Percentiles rank a stretch among this genome's conserved stretches.
Conservation (phyloP, 495 filamentous ascomycete genomes). For the Penicillium maclennaniae region DNA sequence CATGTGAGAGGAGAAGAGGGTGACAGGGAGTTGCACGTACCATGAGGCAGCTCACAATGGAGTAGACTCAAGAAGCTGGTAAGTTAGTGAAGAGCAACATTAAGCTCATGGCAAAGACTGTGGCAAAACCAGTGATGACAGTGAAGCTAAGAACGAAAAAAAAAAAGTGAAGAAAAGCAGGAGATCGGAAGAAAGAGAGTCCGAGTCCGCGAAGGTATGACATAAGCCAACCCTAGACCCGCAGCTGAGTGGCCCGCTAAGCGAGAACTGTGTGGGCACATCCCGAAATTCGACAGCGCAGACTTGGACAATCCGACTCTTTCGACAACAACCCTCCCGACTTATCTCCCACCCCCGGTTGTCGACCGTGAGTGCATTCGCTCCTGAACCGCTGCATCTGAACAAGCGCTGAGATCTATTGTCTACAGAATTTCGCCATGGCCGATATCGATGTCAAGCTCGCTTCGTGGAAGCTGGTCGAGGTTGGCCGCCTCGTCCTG, state of each 20-base stretch:
- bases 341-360: conserved; percentile 38
- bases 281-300: conserved; percentile 43
- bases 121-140: conserved; percentile 5
- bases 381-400: conserved; percentile 12
- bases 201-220: conserved; percentile 4
- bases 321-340: conserved; percentile 46
- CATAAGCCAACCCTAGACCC: conserved; percentile 39
- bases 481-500: conserved; percentile 94
- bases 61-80: background rate
- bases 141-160: background rate
- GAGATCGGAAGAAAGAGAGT: conserved; percentile 9
- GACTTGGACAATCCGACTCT: conserved; percentile 43
- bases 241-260: conserved; percentile 28
- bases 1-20: conserved; percentile 45
- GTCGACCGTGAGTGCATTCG: conserved; percentile 45
- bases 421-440: conserved; percentile 48
- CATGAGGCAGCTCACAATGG: conserved; percentile 13
- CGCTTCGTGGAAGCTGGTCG: conserved; percentile 83
- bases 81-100: conserved; percentile 10
- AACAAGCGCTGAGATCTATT: conserved; percentile 21
- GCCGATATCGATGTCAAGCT: conserved; percentile 68
- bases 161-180: conserved; percentile 22
- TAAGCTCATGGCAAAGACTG: conserved; percentile 7
- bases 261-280: conserved; percentile 36
- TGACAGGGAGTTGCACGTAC: conserved; percentile 21